Conservation (phyloP, 75 land plant genomes). For the Cupressus sempervirens region DNA sequence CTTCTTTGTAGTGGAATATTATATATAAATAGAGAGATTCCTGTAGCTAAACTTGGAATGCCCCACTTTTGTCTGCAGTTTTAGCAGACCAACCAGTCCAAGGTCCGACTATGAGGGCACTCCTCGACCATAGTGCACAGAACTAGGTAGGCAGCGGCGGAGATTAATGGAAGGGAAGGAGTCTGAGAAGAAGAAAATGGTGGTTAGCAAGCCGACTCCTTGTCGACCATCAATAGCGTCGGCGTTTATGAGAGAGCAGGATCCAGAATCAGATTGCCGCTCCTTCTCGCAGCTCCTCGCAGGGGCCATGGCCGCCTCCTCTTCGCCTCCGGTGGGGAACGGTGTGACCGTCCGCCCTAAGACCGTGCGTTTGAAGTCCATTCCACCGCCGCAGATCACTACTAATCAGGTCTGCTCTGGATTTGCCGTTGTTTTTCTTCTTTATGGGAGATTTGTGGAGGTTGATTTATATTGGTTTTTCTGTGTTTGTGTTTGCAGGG, state of each 20-base stretch:
- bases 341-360: neutral
- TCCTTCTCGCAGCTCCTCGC: slow-evolving; percentile 69
- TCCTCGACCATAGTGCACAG: neutral
- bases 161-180: slow-evolving; percentile 9
- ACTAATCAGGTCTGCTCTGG: slow-evolving; percentile 12
- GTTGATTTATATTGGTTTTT: neutral
- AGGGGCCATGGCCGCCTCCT: slow-evolving; percentile 62
- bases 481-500: neutral
- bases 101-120: neutral
- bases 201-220: slow-evolving; percentile 9
- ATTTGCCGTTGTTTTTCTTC: neutral
- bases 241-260: slow-evolving; percentile 14
- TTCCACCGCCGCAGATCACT: slow-evolving; percentile 4
- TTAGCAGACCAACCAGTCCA: neutral
- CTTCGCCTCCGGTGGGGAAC: slow-evolving; percentile 5
- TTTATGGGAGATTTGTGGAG: neutral
- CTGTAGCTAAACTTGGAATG: too few relatives aligned
- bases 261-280: slow-evolving; percentile 12
- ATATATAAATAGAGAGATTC: too few relatives aligned
- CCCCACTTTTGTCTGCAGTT: too few relatives aligned
- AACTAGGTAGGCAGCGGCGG: neutral
- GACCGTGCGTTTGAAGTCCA: slow-evolving; percentile 6
- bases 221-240: neutral
- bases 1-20: too few relatives aligned
- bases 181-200: slow-evolving; percentile 1